A percentile compares a stretch with the other conserved stretches of the same genome.
phyloP scores from a whole-genome alignment of 306 rosid genomes.

The Arachis stenosperma region DNA sequence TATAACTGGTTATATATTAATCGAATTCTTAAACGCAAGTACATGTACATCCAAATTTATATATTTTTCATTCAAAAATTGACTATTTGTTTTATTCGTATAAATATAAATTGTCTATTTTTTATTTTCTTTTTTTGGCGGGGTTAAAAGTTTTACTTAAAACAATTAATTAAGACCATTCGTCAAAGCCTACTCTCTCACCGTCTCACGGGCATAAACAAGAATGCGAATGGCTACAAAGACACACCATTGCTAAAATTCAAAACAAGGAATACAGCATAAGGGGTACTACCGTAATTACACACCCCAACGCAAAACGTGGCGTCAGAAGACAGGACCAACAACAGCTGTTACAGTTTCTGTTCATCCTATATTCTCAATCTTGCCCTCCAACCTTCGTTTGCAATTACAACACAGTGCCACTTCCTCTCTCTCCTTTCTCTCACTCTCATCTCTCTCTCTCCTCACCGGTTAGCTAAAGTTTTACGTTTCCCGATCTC shows the following conservation, averaged over 20 bases:
- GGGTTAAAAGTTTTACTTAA: too few relatives aligned
- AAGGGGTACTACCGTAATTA: constrained; percentile 71
- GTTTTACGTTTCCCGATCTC: constrained; percentile 41
- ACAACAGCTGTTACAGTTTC: constrained; percentile 32
- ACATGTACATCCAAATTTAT: too few relatives aligned
- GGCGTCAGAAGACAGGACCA: constrained; percentile 57
- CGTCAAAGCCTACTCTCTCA: too few relatives aligned
- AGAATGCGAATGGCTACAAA: constrained; percentile 33
- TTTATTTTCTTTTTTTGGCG: too few relatives aligned
- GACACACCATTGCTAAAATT: constrained; percentile 45
- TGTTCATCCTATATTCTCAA: constrained; percentile 45
- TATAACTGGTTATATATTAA: too few relatives aligned
- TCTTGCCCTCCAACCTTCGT: constrained; percentile 44
- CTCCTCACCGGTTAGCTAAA: constrained; percentile 41
- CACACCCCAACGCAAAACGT: constrained; percentile 46
- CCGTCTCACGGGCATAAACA: neutral
- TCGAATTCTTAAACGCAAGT: too few relatives aligned
- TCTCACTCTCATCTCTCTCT: constrained; percentile 29
- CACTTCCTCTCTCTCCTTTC: constrained; percentile 46
- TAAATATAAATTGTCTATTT: too few relatives aligned
- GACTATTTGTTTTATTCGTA: too few relatives aligned
- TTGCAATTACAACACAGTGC: constrained; percentile 52
- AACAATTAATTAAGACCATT: too few relatives aligned
- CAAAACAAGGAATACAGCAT: constrained; percentile 38
- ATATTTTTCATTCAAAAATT: too few relatives aligned